phyloP scores from a whole-genome alignment of 2,329 filamentous ascomycete genomes.

The Leptographium radiaticola region DNA sequence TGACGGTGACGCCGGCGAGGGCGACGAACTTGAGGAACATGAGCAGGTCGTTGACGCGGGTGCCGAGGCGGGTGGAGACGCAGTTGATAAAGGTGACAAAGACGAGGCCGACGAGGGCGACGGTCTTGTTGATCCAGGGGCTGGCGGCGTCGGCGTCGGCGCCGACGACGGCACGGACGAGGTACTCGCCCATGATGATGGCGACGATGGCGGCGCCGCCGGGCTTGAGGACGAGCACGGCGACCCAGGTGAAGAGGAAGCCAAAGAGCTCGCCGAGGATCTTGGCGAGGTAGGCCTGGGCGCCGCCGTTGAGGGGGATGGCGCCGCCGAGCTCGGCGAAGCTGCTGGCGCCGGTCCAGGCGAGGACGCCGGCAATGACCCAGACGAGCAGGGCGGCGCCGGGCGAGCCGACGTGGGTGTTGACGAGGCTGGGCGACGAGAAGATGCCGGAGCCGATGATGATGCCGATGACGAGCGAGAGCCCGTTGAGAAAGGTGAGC shows the following conservation, averaged over 20 bases:
- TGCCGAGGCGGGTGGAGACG: conserved; percentile 78
- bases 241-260: conserved; percentile 94
- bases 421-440: conserved; percentile 49
- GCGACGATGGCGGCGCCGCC: conserved; percentile 87
- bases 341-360: conserved; percentile 50
- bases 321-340: conserved; percentile 86
- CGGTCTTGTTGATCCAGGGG: conserved; percentile 80
- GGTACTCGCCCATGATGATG: conserved; percentile 96
- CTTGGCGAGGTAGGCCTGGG: conserved; percentile 88
- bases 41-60: conserved; percentile 76
- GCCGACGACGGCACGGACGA: conserved; percentile 77
- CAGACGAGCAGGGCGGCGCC: conserved; percentile 45
- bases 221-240: conserved; percentile 86
- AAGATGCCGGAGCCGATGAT: conserved; percentile 74
- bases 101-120: conserved; percentile 65
- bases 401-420: conserved; percentile 49
- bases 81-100: conserved; percentile 78
- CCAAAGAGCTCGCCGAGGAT: conserved; percentile 90
- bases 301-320: conserved; percentile 87
- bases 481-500: conserved; percentile 83
- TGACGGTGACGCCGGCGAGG: conserved; percentile 72
- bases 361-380: conserved; percentile 47
- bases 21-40: conserved; percentile 97
- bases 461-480: conserved; percentile 80
- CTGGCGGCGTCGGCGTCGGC: conserved; percentile 72